phyloP scores from a whole-genome alignment of 2,329 filamentous ascomycete species.

The Trichothecium roseum region DNA sequence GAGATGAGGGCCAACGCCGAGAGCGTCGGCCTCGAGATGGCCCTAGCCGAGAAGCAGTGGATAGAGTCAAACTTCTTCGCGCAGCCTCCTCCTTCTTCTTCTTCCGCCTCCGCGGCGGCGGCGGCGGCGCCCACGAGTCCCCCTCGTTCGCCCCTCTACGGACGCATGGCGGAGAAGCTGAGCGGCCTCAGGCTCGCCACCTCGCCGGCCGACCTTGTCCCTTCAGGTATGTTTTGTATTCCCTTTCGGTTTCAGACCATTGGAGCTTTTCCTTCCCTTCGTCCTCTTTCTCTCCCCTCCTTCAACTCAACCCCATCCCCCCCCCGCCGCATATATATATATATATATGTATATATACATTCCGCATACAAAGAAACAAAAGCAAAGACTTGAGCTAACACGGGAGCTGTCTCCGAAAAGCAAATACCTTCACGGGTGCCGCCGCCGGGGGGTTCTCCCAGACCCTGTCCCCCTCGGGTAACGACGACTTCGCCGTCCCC shows the following conservation, averaged over 20 bases:
- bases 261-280: too few species aligned
- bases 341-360: slow-evolving; percentile 41
- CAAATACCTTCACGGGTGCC: slow-evolving; percentile 23
- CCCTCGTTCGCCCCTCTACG: slow-evolving; percentile 55
- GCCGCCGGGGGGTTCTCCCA: slow-evolving; percentile 20
- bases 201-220: slow-evolving; percentile 51
- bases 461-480: slow-evolving; percentile 18
- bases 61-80: slow-evolving; percentile 70
- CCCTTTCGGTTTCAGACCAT: too few species aligned
- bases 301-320: too few species aligned
- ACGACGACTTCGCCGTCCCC: slow-evolving; percentile 22
- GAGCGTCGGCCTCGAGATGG: slow-evolving; percentile 77
- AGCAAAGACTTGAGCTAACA: too few species aligned
- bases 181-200: slow-evolving; percentile 71
- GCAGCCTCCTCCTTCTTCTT: slow-evolving; percentile 24
- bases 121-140: slow-evolving; percentile 23
- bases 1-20: slow-evolving; percentile 69
- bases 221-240: slow-evolving; percentile 12
- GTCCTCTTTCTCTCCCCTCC: too few species aligned
- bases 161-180: slow-evolving; percentile 67
- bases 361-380: slow-evolving; percentile 4
- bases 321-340: too few species aligned
- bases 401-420: too few species aligned
- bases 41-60: slow-evolving; percentile 73
- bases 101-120: slow-evolving; percentile 38